These are phyloP conservation scores for Acanthamoeba lenticulata DNA, from an alignment of 208 protist species.

Conservation along the genomic window DNA sequence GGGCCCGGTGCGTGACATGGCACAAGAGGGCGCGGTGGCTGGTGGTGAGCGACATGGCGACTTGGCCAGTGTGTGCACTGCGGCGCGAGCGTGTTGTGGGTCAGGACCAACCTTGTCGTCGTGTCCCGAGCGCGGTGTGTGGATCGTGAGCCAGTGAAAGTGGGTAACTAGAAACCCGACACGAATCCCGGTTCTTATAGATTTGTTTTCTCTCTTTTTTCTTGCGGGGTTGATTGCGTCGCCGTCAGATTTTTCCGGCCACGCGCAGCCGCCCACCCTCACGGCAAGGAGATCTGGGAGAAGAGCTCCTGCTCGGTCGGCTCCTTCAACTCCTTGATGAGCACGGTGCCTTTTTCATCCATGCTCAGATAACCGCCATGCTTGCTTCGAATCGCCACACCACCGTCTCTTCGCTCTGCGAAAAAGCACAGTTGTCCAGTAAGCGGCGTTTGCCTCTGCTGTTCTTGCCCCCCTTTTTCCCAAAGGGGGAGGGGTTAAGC, in stretches of 20 bases:
- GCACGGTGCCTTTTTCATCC: not conserved
- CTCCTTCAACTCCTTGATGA: not conserved
- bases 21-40: not conserved
- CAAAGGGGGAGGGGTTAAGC: too few relatives aligned
- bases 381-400: not conserved
- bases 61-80: too few relatives aligned
- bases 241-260: not conserved
- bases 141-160: not conserved
- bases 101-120: not conserved
- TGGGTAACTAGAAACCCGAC: not conserved
- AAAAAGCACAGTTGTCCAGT: not conserved
- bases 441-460: too few relatives aligned
- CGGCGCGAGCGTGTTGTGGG: too few relatives aligned
- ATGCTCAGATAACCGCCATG: not conserved
- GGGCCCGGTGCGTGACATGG: not conserved
- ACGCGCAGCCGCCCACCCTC: too few relatives aligned
- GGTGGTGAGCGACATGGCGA: not conserved
- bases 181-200: not conserved
- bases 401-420: not conserved
- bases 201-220: slow-evolving; percentile 11
- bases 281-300: too few relatives aligned
- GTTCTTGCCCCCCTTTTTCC: too few relatives aligned
- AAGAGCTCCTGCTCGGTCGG: not conserved
- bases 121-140: not conserved
- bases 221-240: not conserved